Base-by-base conservation (phyloP, 2,329 filamentous ascomycete genomes). In the Achaetomium macrosporum region DNA sequence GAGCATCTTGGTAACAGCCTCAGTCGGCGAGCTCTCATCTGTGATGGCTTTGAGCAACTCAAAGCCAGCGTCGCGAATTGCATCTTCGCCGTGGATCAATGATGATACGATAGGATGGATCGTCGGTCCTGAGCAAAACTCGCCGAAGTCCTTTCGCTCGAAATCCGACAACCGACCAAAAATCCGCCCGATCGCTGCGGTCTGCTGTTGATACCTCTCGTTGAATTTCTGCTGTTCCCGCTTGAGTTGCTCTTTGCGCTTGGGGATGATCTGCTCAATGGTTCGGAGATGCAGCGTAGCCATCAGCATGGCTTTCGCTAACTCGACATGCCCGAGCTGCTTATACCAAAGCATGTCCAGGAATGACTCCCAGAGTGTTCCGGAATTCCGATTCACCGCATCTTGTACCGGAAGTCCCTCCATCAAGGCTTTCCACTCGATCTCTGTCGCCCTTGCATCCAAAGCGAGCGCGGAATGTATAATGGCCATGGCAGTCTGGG, bases 21-120 rank as follows among this genome's bases (percentile, higher is more conserved):
- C 76, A 36, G 70, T 69, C 46, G 79, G 76, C 17, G 71, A 73
- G 33, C 73, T 66, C 66, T 95, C 83, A 9, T 80, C 81, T 35
- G 88, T 93, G 62, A 92, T 81, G 35, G 83, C 83, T 68, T 96
- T 96, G 59, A 97, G 79, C 29, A 97, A 73, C 59, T 90, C 87
- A 7, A 91, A 80, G 1, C 88, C 85, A 15, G 88, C 86, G 65
- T 91, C 85, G 56, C 89, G 90, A 33, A 93, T 84, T 53, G 84
- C 79, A 51, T 87, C 76, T 60, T 95, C 85, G 15, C 89, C 88
- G 41, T 90, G 90, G 51, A 96, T 83, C 7, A 96, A 81, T 16
- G 89, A 79, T 5, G 86, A 85, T 42, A 96, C 82, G 40, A 96
- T 77, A 36, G 88, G 82, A 59, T 85, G 83, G 55, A 88, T 86